Conservation (phyloP, 306 rosid genomes). For the Benincasa hispida region DNA sequence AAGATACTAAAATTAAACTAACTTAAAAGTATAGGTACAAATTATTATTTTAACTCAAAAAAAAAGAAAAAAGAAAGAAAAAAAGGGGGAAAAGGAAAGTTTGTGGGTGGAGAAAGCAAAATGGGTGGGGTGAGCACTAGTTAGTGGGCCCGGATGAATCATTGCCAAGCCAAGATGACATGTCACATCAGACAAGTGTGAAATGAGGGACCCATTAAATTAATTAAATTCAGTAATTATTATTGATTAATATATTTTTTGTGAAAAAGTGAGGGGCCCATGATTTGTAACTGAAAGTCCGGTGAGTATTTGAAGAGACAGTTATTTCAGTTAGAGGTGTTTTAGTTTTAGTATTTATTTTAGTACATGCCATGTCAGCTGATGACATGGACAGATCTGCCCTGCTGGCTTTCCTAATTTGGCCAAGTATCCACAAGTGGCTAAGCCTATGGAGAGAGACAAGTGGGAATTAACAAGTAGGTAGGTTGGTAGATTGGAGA, state of each 20-base stretch:
- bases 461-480: background rate
- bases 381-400: background rate
- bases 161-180: constrained; percentile 21
- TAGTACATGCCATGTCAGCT: background rate
- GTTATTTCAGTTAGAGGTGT: background rate
- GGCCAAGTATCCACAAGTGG: background rate
- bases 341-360: background rate
- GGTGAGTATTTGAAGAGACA: background rate
- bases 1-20: background rate
- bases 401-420: background rate
- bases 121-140: constrained; percentile 53
- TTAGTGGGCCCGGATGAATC: constrained; percentile 54
- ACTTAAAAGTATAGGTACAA: too few species aligned
- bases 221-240: background rate
- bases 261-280: constrained; percentile 9
- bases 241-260: background rate
- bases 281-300: background rate
- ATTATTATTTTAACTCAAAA: too few species aligned
- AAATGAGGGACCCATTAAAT: background rate
- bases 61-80: background rate
- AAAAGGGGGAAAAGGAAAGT: background rate
- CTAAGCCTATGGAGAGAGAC: background rate
- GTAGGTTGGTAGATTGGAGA: background rate
- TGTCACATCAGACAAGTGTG: constrained; percentile 23
- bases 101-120: constrained; percentile 33